Evolutionary conservation across 345 rosid species (phyloP).

Genomic region (Anastatica hierochuntica): DNA sequence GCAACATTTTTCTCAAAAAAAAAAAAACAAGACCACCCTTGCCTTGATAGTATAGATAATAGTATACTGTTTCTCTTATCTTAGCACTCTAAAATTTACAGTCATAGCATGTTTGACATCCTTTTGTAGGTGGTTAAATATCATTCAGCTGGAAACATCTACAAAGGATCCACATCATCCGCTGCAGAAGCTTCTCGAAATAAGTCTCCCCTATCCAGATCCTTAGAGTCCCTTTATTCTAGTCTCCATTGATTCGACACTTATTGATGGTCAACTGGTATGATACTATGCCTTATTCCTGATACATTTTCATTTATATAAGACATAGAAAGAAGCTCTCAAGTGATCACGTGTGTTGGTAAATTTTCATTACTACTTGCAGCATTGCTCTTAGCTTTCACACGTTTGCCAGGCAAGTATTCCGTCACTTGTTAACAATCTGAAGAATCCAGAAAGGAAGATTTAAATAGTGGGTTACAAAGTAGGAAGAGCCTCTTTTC

Average conservation of each 20-base stretch:
- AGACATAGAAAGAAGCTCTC: not conserved
- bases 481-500: not conserved
- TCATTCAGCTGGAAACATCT: conserved; percentile 24
- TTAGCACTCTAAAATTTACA: too few species aligned
- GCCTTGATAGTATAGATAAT: not conserved
- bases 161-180: conserved; percentile 37
- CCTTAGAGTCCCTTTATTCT: conserved; percentile 41
- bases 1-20: not conserved
- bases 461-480: not conserved
- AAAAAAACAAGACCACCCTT: not conserved
- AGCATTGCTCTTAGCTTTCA: not conserved
- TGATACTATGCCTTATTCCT: not conserved
- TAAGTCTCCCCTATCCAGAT: conserved; percentile 37
- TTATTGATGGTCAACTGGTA: not conserved
- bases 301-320: not conserved
- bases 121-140: conserved; percentile 19
- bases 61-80: not conserved
- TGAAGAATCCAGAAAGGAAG: not conserved
- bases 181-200: conserved; percentile 37
- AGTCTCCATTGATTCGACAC: conserved; percentile 18
- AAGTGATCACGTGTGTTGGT: too few species aligned
- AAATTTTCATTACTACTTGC: too few species aligned
- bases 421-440: not conserved
- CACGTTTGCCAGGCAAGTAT: not conserved
- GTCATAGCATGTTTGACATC: not conserved